phyloP scores from a whole-genome alignment of 2,329 filamentous ascomycete genomes.

The Shiraia sp. region DNA sequence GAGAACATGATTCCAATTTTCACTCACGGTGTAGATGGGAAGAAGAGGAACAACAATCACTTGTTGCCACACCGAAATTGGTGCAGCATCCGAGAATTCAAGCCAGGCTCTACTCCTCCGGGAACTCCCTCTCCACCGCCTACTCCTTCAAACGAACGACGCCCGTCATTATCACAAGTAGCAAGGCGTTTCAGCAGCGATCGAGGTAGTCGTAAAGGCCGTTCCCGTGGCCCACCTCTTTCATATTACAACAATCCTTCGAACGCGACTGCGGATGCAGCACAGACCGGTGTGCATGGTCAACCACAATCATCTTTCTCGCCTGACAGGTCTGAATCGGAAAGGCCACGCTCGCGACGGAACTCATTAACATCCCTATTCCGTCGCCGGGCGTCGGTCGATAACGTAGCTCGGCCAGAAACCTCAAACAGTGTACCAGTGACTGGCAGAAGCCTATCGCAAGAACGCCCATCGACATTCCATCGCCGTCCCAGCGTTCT shows the following conservation, averaged over 20 bases:
- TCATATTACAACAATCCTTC: constrained; percentile 45
- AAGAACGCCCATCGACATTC: constrained; percentile 46
- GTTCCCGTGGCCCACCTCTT: constrained; percentile 40
- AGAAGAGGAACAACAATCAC: constrained; percentile 86
- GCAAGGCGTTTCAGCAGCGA: constrained; percentile 46
- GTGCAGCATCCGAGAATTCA: constrained; percentile 88
- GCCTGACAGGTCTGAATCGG: constrained; percentile 34
- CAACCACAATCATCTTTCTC: constrained; percentile 42
- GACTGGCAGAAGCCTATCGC: constrained; percentile 15
- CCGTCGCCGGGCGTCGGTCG: constrained; percentile 38
- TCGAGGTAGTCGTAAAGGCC: constrained; percentile 27
- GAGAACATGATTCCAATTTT: constrained; percentile 98
- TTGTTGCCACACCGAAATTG: constrained; percentile 90
- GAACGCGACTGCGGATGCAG: constrained; percentile 36
- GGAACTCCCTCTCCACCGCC: constrained; percentile 59
- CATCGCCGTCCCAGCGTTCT: constrained; percentile 51
- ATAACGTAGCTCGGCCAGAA: constrained; percentile 25
- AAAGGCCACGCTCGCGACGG: constrained; percentile 37
- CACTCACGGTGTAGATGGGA: constrained; percentile 83
- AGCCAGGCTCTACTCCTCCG: constrained; percentile 73
- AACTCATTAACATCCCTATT: constrained; percentile 41
- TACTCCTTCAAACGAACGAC: constrained; percentile 28
- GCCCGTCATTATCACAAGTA: constrained; percentile 44
- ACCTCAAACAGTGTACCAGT: constrained; percentile 31
- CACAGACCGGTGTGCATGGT: constrained; percentile 22